Conservation (phyloP, 2,329 filamentous ascomycete genomes). For the Ophiosphaerella herpotricha region DNA sequence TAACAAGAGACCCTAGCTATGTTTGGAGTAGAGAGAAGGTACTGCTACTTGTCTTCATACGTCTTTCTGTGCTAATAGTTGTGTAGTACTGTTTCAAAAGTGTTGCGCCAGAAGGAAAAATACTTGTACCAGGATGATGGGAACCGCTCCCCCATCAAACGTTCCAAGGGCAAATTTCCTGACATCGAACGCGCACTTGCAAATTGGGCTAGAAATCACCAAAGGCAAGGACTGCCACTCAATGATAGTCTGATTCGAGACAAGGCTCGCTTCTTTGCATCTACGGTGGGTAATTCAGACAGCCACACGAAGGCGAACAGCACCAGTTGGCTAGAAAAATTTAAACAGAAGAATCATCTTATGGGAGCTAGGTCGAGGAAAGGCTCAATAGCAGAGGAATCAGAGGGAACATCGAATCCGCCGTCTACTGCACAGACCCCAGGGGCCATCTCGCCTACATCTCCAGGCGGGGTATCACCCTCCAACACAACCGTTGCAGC, state of each 20-base stretch:
- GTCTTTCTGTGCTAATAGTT: constrained; percentile 19
- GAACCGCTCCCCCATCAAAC: constrained; percentile 78
- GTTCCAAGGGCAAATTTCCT: constrained; percentile 80
- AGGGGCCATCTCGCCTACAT: constrained; percentile 71
- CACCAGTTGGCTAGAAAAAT: constrained; percentile 86
- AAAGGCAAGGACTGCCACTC: constrained; percentile 73
- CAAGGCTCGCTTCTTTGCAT: constrained; percentile 81
- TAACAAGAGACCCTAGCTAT: constrained; percentile 60
- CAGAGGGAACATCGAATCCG: constrained; percentile 64
- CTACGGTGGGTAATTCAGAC: constrained; percentile 72
- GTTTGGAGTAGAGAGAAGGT: constrained; percentile 98
- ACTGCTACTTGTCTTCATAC: constrained; percentile 32
- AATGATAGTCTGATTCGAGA: constrained; percentile 83
- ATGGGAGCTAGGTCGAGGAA: constrained; percentile 60
- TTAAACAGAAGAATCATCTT: constrained; percentile 84
- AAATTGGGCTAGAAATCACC: constrained; percentile 83
- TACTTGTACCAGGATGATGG: constrained; percentile 84
- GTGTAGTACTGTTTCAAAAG: constrained; percentile 94
- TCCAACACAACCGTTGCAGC: constrained; percentile 68
- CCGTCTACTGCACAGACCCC: constrained; percentile 66
- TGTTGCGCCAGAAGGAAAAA: constrained; percentile 90
- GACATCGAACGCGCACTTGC: constrained; percentile 91
- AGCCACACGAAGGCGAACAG: constrained; percentile 73
- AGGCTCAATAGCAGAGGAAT: constrained; percentile 66
- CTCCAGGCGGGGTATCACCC: constrained; percentile 69